Evolutionary conservation across 352 stramenopile genomes (phyloP).

Genomic region (Globisporangium canariense): DNA sequence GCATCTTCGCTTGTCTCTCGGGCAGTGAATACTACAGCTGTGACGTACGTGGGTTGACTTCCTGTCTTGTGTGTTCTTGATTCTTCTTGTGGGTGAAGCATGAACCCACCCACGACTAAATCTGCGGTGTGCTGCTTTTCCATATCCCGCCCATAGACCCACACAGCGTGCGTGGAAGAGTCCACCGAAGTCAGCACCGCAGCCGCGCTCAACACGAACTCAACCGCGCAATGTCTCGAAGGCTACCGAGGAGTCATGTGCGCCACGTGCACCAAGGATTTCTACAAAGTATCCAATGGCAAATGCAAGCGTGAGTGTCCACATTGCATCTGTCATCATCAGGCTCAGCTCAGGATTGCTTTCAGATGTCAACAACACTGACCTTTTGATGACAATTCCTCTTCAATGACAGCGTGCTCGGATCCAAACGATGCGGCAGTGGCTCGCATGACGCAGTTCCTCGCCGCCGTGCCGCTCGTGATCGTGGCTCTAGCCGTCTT

Average conservation of each 20-base stretch:
- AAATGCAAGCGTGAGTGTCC: constrained; percentile 46
- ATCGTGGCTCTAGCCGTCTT: constrained; percentile 29
- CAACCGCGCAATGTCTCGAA: constrained; percentile 34
- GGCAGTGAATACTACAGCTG: constrained; percentile 59
- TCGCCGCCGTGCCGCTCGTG: constrained; percentile 41
- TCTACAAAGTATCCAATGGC: constrained; percentile 60
- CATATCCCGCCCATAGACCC: constrained; percentile 18
- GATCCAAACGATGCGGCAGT: constrained; percentile 38
- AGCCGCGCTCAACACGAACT: constrained; percentile 15
- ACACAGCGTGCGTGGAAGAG: constrained; percentile 26
- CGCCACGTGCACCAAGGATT: constrained; percentile 34
- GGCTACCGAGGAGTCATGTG: constrained; percentile 55
- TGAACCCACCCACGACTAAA: too few species aligned
- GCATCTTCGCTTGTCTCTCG: constrained; percentile 62
- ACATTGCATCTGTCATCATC: neutral
- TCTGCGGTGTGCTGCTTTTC: too few species aligned
- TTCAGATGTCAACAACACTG: neutral
- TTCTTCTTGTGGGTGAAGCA: too few species aligned
- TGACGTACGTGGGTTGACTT: constrained; percentile 32
- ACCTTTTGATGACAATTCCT: neutral
- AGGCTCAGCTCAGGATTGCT: neutral
- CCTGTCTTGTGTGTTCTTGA: too few species aligned
- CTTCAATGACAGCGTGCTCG: constrained; percentile 27
- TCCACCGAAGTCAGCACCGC: constrained; percentile 4
- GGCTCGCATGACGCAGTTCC: constrained; percentile 28